Percentiles rank a stretch among this genome's conserved stretches.
Conservation (phyloP, 148 eudicot genomes). For the Spergularia bocconei region DNA sequence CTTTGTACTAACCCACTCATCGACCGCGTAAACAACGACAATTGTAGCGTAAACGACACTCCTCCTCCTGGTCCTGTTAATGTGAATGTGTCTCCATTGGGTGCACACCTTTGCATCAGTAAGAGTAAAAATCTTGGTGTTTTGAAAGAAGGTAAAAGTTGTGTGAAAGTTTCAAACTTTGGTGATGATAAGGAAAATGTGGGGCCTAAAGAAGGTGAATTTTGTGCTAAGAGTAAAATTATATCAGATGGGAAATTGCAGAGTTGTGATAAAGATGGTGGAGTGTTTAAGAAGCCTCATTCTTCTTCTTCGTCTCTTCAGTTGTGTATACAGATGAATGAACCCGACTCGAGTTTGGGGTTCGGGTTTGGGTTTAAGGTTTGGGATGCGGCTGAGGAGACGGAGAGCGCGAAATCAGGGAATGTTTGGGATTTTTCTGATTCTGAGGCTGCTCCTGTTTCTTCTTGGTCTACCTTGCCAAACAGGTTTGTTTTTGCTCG, state of each 20-base stretch:
- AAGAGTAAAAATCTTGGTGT: neutral
- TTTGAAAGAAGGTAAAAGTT: slow-evolving; percentile 4
- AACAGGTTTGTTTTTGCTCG: slow-evolving; percentile 44
- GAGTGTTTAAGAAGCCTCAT: slow-evolving; percentile 17
- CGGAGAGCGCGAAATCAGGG: slow-evolving; percentile 44
- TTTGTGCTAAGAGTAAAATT: slow-evolving; percentile 18
- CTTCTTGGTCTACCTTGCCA: slow-evolving; percentile 91
- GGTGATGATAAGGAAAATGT: slow-evolving; percentile 52
- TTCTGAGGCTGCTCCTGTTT: slow-evolving; percentile 95
- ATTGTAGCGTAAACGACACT: slow-evolving; percentile 33
- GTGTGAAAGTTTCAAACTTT: slow-evolving; percentile 1
- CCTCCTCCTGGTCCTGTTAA: neutral
- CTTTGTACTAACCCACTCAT: slow-evolving; percentile 54
- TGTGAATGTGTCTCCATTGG: slow-evolving; percentile 18
- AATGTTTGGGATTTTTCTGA: slow-evolving; percentile 88
- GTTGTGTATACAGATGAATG: slow-evolving; percentile 68
- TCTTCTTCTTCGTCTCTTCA: slow-evolving; percentile 41
- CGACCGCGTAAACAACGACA: slow-evolving; percentile 47
- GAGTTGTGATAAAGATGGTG: slow-evolving; percentile 37
- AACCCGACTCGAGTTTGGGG: slow-evolving; percentile 52
- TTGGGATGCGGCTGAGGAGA: slow-evolving; percentile 44
- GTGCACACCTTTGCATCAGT: slow-evolving; percentile 21
- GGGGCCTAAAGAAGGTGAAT: slow-evolving; percentile 23
- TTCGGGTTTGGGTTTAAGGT: slow-evolving; percentile 37
- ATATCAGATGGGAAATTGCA: slow-evolving; percentile 32